Percentiles rank a stretch among this genome's conserved stretches.
Evolutionary conservation across 176 grass and related monocot genomes (phyloP).

Genomic region (Puccinellia tenuiflora): DNA sequence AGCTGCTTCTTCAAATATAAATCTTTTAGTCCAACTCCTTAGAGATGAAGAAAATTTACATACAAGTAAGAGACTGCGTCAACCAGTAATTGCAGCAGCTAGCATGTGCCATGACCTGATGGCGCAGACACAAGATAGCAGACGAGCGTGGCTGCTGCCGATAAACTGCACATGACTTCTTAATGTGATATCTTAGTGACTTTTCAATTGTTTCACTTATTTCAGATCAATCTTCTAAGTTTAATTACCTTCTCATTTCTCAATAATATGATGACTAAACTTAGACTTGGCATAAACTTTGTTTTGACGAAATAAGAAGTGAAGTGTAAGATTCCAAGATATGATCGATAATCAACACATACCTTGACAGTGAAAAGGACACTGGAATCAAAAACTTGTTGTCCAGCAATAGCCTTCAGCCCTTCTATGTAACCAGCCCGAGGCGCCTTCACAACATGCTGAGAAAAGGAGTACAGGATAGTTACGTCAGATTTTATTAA

Average conservation of each 20-base stretch:
- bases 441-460: constrained; percentile 92
- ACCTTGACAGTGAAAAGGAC: constrained; percentile 84
- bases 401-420: constrained; percentile 67
- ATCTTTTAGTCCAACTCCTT: background rate
- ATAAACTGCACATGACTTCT: background rate
- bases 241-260: background rate
- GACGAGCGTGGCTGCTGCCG: background rate
- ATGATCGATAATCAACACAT: background rate
- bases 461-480: constrained; percentile 12
- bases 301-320: background rate
- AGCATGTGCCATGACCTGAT: background rate
- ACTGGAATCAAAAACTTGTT: constrained; percentile 91
- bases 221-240: background rate
- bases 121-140: background rate
- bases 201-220: background rate
- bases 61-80: background rate
- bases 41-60: background rate
- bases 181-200: background rate
- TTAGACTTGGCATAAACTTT: background rate
- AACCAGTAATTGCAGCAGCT: background rate
- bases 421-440: constrained; percentile 59
- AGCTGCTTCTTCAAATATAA: background rate
- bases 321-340: background rate
- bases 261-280: background rate
- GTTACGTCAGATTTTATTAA: background rate